phyloP scores from a whole-genome alignment of 352 stramenopile species.

The Blastocystis sp. region DNA sequence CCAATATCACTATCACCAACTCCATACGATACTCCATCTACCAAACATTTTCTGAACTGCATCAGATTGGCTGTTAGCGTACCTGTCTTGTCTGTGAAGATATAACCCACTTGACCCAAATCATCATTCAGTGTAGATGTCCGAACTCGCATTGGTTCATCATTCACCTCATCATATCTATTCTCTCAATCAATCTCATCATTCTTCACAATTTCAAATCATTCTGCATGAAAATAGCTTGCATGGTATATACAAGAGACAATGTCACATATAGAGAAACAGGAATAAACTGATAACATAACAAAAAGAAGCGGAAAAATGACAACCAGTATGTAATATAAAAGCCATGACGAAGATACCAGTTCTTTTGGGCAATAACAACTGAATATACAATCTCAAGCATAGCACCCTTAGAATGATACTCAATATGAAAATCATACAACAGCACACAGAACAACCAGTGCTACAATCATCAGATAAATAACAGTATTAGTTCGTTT shows the following conservation, averaged over 20 bases:
- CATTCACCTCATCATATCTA: conserved; percentile 67
- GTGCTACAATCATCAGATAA: conserved; percentile 67
- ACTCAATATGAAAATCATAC: conserved; percentile 45
- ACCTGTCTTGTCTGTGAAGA: conserved; percentile 99
- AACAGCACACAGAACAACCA: conserved; percentile 70
- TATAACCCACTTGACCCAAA: conserved; percentile 90
- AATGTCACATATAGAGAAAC: conserved; percentile 93
- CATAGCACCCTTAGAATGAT: conserved; percentile 71
- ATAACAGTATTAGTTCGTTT: conserved; percentile 70
- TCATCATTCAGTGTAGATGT: conserved; percentile 86
- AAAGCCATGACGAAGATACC: conserved; percentile 68
- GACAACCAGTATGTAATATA: neutral
- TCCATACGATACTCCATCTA: conserved; percentile 80
- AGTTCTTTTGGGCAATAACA: conserved; percentile 65
- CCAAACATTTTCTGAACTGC: conserved; percentile 86
- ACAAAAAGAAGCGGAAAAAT: conserved; percentile 79
- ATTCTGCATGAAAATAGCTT: conserved; percentile 85
- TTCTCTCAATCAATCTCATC: neutral
- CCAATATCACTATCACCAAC: conserved; percentile 77
- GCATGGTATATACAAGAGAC: conserved; percentile 85
- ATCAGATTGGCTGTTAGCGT: conserved; percentile 98
- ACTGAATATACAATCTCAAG: conserved; percentile 71
- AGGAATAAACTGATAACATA: conserved; percentile 92
- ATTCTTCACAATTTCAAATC: conserved; percentile 77
- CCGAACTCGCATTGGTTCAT: conserved; percentile 68